A percentile compares a stretch with the other conserved stretches of the same genome.
Conservation (phyloP, 2,329 filamentous ascomycete genomes). For the Pseudogymnoascus sp. region DNA sequence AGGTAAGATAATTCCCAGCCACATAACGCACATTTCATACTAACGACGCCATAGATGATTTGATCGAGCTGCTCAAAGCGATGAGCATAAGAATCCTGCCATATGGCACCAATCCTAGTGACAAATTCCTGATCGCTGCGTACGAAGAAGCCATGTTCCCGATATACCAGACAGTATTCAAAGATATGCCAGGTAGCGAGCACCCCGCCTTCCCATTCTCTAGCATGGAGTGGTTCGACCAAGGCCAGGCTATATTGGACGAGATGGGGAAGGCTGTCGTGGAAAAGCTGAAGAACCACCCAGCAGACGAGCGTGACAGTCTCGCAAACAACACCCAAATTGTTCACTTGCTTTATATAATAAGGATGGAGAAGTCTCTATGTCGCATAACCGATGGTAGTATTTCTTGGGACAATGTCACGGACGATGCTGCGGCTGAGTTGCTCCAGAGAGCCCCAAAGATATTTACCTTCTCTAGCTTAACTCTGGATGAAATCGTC, state of each 20-base stretch:
- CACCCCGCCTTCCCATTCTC: not conserved
- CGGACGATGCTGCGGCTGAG: not conserved
- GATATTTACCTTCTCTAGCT: not conserved
- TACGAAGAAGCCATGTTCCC: constrained; percentile 28
- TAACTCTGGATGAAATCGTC: not conserved
- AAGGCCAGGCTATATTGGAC: constrained; percentile 31
- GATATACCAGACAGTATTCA: constrained; percentile 13
- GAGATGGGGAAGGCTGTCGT: constrained; percentile 25
- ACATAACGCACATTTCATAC: not conserved
- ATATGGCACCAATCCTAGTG: constrained; percentile 2
- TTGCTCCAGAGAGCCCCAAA: not conserved
- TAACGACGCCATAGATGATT: constrained; percentile 24
- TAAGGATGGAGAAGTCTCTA: not conserved
- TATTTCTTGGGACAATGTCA: not conserved
- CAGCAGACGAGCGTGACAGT: constrained; percentile 1
- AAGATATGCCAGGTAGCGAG: not conserved
- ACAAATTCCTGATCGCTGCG: constrained; percentile 18
- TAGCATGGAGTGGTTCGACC: not conserved
- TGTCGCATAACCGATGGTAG: not conserved
- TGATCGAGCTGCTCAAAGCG: not conserved
- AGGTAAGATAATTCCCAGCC: constrained; percentile 26
- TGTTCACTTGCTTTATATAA: not conserved
- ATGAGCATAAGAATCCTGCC: constrained; percentile 1
- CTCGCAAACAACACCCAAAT: not conserved
- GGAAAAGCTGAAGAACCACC: constrained; percentile 13